Conservation (phyloP, 2,329 filamentous ascomycete genomes). For the Bipolaris gigantea region DNA sequence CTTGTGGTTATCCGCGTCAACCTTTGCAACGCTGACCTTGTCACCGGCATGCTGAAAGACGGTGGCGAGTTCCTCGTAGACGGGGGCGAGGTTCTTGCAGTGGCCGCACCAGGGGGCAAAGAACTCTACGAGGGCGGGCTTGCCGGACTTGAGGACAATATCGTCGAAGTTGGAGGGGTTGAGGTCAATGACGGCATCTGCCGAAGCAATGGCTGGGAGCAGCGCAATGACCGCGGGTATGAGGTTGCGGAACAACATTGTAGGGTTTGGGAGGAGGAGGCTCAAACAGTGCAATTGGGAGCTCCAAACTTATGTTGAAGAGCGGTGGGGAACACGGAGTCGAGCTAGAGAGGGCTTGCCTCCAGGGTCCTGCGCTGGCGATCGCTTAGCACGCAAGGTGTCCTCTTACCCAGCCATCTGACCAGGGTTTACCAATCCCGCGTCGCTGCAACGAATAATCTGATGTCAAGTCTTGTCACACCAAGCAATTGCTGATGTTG, state of each 20-base stretch:
- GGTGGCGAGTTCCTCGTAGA: conserved; percentile 86
- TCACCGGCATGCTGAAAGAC: conserved; percentile 73
- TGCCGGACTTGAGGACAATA: conserved; percentile 85
- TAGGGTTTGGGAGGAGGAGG: conserved; percentile 17
- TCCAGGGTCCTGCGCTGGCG: conserved; percentile 22
- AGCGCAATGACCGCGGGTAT: conserved; percentile 39
- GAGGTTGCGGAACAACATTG: conserved; percentile 39
- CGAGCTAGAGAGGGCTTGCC: conserved; percentile 20
- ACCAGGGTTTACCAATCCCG: conserved; percentile 32
- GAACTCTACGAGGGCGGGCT: conserved; percentile 96
- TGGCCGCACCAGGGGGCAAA: conserved; percentile 99
- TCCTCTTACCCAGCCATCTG: conserved; percentile 21
- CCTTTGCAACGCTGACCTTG: conserved; percentile 87
- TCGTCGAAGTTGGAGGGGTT: conserved; percentile 89
- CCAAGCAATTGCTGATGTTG: neutral
- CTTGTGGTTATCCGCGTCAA: conserved; percentile 90
- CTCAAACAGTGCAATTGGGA: conserved; percentile 22
- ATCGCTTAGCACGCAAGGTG: conserved; percentile 37
- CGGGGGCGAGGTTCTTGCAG: conserved; percentile 94
- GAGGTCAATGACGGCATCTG: conserved; percentile 86
- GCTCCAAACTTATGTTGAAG: conserved; percentile 19
- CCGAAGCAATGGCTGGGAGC: conserved; percentile 52
- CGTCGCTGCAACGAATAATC: neutral
- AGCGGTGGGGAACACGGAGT: conserved; percentile 17
- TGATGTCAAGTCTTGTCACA: neutral